phyloP scores from a whole-genome alignment of 305 asterid species.

The Fraxinus sp. region DNA sequence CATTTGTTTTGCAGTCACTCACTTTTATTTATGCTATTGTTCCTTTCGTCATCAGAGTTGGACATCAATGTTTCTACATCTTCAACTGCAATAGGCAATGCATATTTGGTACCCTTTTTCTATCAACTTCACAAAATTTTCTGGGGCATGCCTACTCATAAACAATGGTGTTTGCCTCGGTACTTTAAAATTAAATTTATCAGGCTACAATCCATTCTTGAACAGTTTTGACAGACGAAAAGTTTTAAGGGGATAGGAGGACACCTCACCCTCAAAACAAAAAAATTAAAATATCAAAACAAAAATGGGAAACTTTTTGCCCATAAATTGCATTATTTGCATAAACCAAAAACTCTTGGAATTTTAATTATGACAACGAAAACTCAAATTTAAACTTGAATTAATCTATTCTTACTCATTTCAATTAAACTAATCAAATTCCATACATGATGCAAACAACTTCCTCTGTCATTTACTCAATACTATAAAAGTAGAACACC shows the following conservation, averaged over 20 bases:
- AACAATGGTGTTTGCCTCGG: neutral
- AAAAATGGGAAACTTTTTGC: neutral
- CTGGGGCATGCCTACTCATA: neutral
- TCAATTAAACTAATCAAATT: neutral
- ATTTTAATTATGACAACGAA: neutral
- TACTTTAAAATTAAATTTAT: neutral
- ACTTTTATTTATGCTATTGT: neutral
- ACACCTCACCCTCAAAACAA: neutral
- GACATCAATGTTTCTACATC: neutral
- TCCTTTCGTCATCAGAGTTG: neutral
- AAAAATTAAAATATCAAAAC: neutral
- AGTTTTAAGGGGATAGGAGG: neutral
- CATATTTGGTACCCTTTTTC: neutral
- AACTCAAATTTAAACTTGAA: slow-evolving; percentile 1
- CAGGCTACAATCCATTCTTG: neutral
- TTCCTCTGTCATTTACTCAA: neutral
- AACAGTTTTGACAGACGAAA: neutral
- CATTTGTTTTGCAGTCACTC: neutral
- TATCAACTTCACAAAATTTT: neutral
- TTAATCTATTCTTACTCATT: neutral
- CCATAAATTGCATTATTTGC: neutral
- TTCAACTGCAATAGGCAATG: neutral
- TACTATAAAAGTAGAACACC: neutral
- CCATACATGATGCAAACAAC: neutral
- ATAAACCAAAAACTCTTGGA: neutral